Evolutionary conservation across 1,284 basidiomycete species (phyloP), one percentile per base, ranked within the genome.

Genomic region (Anthracocystis walkeri): DNA sequence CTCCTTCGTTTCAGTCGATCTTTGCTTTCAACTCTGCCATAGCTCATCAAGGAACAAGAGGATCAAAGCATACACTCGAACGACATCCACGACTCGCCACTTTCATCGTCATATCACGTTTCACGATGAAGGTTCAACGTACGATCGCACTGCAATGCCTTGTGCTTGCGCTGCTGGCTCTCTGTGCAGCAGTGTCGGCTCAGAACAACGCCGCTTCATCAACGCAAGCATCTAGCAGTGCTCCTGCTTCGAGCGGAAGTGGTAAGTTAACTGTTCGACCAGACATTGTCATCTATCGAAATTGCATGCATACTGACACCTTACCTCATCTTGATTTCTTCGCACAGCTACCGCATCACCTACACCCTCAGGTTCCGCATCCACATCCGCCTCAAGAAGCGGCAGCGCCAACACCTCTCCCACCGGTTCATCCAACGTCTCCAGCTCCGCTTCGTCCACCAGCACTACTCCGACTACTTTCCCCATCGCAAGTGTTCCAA

Each of bases 401-500:
- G 31, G 50, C 29, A 60, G 54, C 40, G 33, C 20, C 40, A 61
- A 44, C 48, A 23, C 20, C 42, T 63, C 55, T 29, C 25, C 35
- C 20, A 56, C 55, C n/a, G 59, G 16, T 12, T 54, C 63, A 1
- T 41, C 41, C 53, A 64, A 55, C 62, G 52, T 45, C 29, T 58
- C 59, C 50, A 54, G 48, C 21, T 65, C 57, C 21, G 38, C 54
- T n/a, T 60, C 69, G 4, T 46, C 64, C 20, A 64, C 71, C 35
- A 70, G 63, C 58, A 66, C 63, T 18, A 77, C 75, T 1, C 71
- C 71, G 8, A 58, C 71, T 44, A 77, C 71, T 3, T 77, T 58
- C 63, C 75, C 75, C 23, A 64, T 73, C 58, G 75, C 75, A 2
- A 54, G 53, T 18, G 75, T 70, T 1, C 66, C 70, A 16, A 52